Base-by-base conservation (phyloP, 805 yeast genomes). In the Danielia reshetovae region DNA sequence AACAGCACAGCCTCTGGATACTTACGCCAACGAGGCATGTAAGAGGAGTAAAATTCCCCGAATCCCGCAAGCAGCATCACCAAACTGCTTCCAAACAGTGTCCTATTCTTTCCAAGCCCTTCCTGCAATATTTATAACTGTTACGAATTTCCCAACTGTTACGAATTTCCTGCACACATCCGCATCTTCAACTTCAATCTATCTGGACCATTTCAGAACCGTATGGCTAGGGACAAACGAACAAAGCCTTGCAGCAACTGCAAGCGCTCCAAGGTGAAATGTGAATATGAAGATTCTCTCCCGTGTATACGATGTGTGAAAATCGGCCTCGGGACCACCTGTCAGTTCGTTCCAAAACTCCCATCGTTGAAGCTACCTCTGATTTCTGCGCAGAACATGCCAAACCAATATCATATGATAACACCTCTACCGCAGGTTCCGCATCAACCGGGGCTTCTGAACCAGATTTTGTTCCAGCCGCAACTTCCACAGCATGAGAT, bases 191-290 rank as follows among this genome's bases (percentile, higher is more conserved):
- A n/a, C n/a, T n/a, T n/a, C n/a, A n/a, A n/a, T n/a, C n/a, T n/a
- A n/a, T n/a, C n/a, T n/a, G n/a, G n/a, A n/a, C n/a, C n/a, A n/a
- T n/a, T n/a, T n/a, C n/a, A n/a, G 14, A 23, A 6, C 21, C 16
- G 12, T 19, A 54, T 54, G 58, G 52, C 55, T 24, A 52, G 60
- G 39, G 71, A 65, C 45, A 62, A 61, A 38, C 45, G 74, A 29
- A 68, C 72, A 11, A 78, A 74, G 48, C 86, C 87, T 3, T 81
- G 88, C 53, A 65, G 75, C 16, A 66, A 68, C 46, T 81, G 88
- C 52, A 70, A 83, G 36, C 65, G 65, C 48, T 66, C 81, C 15
- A 81, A 81, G 55, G 79, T 80, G 18, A 77, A 71, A 53, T 81
- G 88, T 46, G 68, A 68, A 24, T 77, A 77, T 47, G 46, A 60